Base-by-base conservation (phyloP, 2,329 filamentous ascomycete species). In the Paecilomyces fulvus region DNA sequence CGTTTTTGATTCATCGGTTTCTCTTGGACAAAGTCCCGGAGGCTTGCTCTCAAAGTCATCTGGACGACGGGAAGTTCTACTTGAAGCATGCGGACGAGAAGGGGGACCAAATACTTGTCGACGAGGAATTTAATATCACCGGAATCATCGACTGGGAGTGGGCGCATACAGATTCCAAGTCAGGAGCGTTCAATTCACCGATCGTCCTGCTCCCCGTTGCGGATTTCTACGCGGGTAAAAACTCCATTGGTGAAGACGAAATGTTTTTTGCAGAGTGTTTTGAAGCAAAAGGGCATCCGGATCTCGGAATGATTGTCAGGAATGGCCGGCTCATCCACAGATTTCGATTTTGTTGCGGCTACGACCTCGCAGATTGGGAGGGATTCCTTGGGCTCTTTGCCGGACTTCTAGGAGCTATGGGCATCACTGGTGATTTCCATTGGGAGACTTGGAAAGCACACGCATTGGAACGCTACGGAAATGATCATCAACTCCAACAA, bases 131-230 rank as follows among this genome's bases (percentile, higher is more conserved):
- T 57, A 75, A 77, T 56, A 73, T 81, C 31, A 79, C 73, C 5
- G 76, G 75, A 1, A 75, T 81, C 30, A 75, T 80, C 54, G 77
- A 80, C 59, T 80, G 75, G 75, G 72, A 77, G 57, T 75, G 68
- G 69, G 67, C 70, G 21, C 55, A 67, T 52, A 65, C 68, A 14
- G 66, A 67, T 17, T 60, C 72, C 1, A 66, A 70, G 54, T 61
- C 63, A n/a, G 62, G 65, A 23, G 74, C 75, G 1, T 79, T 79
- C 55, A 75, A 74, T 63, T 77, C 75, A 12, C 74, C 74, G 0
- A 65, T 75, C 31, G 65, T 68, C 31, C 59, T 78, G 28, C 64
- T 77, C 50, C 71, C 69, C 0, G 72, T 77, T 51, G 67, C 55
- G n/a, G 67, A 74, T 12, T 77, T 78, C 55, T 78, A 77, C 58